Base-by-base conservation (phyloP, 441 rosid species). In the Gossypium davidsonii region DNA sequence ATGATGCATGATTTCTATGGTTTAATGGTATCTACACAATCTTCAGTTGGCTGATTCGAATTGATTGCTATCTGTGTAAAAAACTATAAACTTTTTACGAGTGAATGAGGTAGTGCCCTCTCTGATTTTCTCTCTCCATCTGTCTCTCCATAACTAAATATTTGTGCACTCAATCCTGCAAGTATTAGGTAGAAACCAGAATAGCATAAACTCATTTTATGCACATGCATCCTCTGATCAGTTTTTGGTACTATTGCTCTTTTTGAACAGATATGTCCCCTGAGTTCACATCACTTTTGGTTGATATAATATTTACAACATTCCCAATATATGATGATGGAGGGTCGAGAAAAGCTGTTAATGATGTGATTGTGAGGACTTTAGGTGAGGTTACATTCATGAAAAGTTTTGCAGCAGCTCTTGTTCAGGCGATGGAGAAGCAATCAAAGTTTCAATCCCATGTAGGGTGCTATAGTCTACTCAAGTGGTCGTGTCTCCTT, bases 371-470 rank as follows among this genome's bases (percentile, higher is more conserved):
- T 79, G 84, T 80, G 42, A 92, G 86, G 74, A 78, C 80, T 58
- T 78, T 96, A 57, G 79, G 76, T 21, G 88, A 87, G 79, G 82
- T 84, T 67, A 55, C 79, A 5, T 96, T 96, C 80, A 93, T 93
- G 97, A 93, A 90, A 82, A 79, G 73, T 59, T 96, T 91, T 84
- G 99, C 97, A 0, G 90, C 92, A 14, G 79, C 83, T 15, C 94
- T 96, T 81, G 97, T 96, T 67, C 97, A 91, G 85, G 79, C 77
- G 59, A 91, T 90, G 97, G 99, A 96, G 57, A 96, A 79, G 88
- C 93, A 87, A 79, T 79, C 76, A 37, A 91, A 90, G 80, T 78
- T 76, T 70, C 84, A 84, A 21, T 84, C 92, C 25, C 86, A 78
- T 67, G 82, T 85, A 3, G 91, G 93, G 65, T 87, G 96, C 84